These are phyloP conservation scores for Mallotus repandus DNA, from an alignment of 441 rosid genomes.

Conservation along the genomic window DNA sequence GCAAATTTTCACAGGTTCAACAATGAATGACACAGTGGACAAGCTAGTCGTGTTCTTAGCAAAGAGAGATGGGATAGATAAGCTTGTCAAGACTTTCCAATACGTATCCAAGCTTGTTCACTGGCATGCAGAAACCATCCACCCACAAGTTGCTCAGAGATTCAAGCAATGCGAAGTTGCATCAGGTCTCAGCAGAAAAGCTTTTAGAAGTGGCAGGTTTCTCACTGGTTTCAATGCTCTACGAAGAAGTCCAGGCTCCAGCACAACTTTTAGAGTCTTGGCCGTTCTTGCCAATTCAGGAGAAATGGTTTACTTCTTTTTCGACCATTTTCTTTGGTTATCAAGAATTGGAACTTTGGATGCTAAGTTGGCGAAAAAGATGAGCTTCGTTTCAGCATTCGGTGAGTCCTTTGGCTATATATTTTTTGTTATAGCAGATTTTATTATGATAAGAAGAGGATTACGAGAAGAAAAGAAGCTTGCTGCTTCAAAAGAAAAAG, in stretches of 20 bases:
- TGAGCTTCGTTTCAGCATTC: slow-evolving; percentile 91
- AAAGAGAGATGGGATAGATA: slow-evolving; percentile 94
- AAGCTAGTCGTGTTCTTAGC: slow-evolving; percentile 89
- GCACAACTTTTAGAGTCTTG: slow-evolving; percentile 43
- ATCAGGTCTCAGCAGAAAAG: slow-evolving; percentile 87
- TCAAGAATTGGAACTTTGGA: slow-evolving; percentile 83
- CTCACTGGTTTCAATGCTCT: slow-evolving; percentile 83
- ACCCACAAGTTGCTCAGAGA: slow-evolving; percentile 50
- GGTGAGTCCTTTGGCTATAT: slow-evolving; percentile 91
- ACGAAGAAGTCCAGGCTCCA: slow-evolving; percentile 64
- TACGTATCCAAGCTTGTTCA: slow-evolving; percentile 89
- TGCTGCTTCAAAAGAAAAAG: slow-evolving; percentile 29
- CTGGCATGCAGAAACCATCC: slow-evolving; percentile 61
- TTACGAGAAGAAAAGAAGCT: slow-evolving; percentile 46
- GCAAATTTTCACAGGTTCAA: neutral
- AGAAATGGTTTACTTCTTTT: slow-evolving; percentile 93
- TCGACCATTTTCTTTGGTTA: slow-evolving; percentile 91
- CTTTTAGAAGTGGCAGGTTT: slow-evolving; percentile 83
- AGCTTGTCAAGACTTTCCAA: slow-evolving; percentile 96
- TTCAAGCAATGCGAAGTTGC: slow-evolving; percentile 93
- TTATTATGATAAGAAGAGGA: slow-evolving; percentile 55
- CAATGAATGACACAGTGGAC: slow-evolving; percentile 71
- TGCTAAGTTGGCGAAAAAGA: slow-evolving; percentile 52
- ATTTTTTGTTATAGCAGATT: slow-evolving; percentile 67
- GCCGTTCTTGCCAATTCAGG: slow-evolving; percentile 81